phyloP scores from a whole-genome alignment of 2,329 filamentous ascomycete genomes.

The Tympanopsis confertula region DNA sequence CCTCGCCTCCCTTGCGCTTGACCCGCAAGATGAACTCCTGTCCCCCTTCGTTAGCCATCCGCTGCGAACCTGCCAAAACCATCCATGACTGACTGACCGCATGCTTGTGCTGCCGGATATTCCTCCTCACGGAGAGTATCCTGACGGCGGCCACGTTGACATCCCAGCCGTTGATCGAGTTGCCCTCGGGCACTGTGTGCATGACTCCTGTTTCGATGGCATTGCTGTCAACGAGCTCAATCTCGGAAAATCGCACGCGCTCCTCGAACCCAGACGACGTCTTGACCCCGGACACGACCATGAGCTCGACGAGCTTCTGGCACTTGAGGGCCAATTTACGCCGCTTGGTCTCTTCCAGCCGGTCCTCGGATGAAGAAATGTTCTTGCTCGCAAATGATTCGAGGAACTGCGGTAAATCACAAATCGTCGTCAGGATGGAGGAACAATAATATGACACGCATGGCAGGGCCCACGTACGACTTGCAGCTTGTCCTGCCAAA shows the following conservation, averaged over 20 bases:
- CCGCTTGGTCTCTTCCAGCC: conserved; percentile 90
- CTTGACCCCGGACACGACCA: conserved; percentile 97
- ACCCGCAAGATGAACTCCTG: conserved; percentile 85
- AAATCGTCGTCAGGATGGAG: too few relatives aligned
- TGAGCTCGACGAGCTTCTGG: conserved; percentile 90
- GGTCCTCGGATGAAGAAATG: conserved; percentile 92
- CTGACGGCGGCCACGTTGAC: conserved; percentile 87
- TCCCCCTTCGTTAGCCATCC: conserved; percentile 5
- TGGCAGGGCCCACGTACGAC: conserved; percentile 49
- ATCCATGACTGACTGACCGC: conserved; percentile 45
- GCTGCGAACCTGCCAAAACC: neutral
- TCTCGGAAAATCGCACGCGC: conserved; percentile 87
- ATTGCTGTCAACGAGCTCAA: conserved; percentile 88
- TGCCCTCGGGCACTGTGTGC: conserved; percentile 77
- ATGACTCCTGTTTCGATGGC: conserved; percentile 85
- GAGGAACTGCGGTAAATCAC: conserved; percentile 57
- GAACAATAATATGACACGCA: too few relatives aligned
- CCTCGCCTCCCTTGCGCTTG: conserved; percentile 63
- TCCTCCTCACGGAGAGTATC: conserved; percentile 69
- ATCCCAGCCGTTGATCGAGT: conserved; percentile 92
- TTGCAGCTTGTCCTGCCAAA: conserved; percentile 98
- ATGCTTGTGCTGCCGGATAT: conserved; percentile 81
- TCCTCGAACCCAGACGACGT: conserved; percentile 97
- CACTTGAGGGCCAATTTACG: conserved; percentile 85
- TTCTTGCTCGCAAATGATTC: conserved; percentile 95